Conservation (phyloP, 768 basidiomycete species). For the Tricholoma hemisulphureum region DNA sequence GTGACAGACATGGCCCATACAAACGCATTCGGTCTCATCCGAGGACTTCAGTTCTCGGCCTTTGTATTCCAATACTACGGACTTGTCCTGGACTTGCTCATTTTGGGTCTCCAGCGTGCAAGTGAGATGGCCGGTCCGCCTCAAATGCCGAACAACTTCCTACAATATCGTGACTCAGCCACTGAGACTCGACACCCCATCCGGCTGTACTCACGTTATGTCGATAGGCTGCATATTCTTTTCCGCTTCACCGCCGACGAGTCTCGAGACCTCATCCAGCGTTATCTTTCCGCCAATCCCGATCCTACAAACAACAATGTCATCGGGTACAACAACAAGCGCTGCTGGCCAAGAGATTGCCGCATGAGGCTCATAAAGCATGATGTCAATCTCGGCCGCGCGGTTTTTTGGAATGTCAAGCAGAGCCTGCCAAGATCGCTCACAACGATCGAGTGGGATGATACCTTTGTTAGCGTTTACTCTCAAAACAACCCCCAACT, state of each 20-base stretch:
- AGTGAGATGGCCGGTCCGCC: conserved; percentile 99
- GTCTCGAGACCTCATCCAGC: conserved; percentile 94
- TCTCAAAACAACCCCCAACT: conserved; percentile 97
- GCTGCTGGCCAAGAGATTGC: conserved; percentile 99
- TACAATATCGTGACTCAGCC: conserved; percentile 92
- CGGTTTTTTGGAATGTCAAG: conserved; percentile 99
- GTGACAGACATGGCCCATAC: conserved; percentile 88
- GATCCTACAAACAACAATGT: conserved; percentile 99
- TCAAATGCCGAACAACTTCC: conserved; percentile 96
- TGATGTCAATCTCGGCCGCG: conserved; percentile 96
- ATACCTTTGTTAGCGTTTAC: conserved; percentile 95
- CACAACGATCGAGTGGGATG: conserved; percentile 99
- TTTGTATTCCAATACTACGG: conserved; percentile 99
- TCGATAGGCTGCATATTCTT: conserved; percentile 91
- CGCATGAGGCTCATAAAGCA: conserved; percentile 99
- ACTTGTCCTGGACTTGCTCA: conserved; percentile 89
- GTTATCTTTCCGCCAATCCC: conserved; percentile 95
- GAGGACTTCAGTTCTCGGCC: conserved; percentile 96
- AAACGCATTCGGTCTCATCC: conserved; percentile 95
- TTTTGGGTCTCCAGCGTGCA: conserved; percentile 95
- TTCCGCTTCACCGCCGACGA: conserved; percentile 99
- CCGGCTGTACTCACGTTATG: conserved; percentile 94
- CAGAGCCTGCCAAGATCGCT: conserved; percentile 92
- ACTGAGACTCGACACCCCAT: conserved; percentile 99
- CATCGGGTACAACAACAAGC: conserved; percentile 98